Evolutionary conservation across 768 basidiomycete genomes (phyloP), one percentile per base, ranked within the genome.

Genomic region (Lentinula edodes): DNA sequence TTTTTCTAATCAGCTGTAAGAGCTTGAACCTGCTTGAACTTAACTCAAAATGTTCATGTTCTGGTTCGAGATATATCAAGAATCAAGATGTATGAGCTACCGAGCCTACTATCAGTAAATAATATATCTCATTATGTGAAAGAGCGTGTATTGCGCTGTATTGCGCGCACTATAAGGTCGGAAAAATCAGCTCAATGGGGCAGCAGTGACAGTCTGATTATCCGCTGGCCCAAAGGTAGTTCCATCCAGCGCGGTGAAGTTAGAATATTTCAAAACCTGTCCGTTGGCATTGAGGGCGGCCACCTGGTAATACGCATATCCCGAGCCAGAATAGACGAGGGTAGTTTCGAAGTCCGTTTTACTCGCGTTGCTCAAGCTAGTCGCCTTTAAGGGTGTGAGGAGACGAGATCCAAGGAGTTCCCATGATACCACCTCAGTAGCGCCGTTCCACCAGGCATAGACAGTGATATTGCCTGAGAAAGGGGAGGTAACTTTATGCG

Each of bases 401-500:
- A 32, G 39, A 6, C 23, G 39, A 5, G 55, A 41, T 10, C 55
- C 55, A 38, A 43, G 23, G 5, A 56, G 55, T 45, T 56, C 38
- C 55, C 55, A 56, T 41, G 41, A 41, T 13, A 6, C 32, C 9
- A 56, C 41, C 16, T 56, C 55, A 1, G 55, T 56, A 23, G 55
- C 55, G 10, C 55, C 55, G 16, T 56, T 56, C 55, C 55, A 56
- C 55, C 55, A 56, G 12, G 55, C 41, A 32, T 56, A 56, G 4
- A 56, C 55, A 16, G 55, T 42, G 39, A 45, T 16, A 45, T 56
- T 43, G 20, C 32, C 32, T 5, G 39, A 34, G 1, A 41, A 56
- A 41, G 55, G 16, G 6, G 38, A 28, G 13, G 55, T 41, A 2
- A 56, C 23, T 3, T 56, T 38, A 12, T 32, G 23, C 23, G 55